Base-by-base conservation (phyloP, 768 basidiomycete species). In the Tulasnella sp. region DNA sequence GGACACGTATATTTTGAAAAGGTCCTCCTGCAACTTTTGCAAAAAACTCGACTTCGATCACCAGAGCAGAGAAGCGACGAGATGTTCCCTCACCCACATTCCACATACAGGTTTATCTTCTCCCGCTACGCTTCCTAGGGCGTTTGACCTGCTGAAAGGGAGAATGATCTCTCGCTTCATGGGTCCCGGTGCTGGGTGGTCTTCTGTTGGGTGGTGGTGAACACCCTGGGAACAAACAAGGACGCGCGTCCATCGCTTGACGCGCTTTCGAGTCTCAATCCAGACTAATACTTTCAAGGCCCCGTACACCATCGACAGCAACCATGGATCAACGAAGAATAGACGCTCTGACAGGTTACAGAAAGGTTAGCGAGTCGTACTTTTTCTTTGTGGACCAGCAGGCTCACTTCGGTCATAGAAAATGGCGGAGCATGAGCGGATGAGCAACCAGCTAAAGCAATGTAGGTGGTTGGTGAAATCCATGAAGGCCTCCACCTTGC, bases 401-500 rank as follows among this genome's bases (percentile, higher is more conserved):
- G 31, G 80, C 73, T 76, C 27, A 19, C n/a, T 73, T 78, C 83
- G 77, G 62, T 76, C n/a, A 36, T 83, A 99, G 97, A 99, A 98
- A 95, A 92, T 98, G 90, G 92, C 91, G 82, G 90, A 91, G 80
- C 98, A 99, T 85, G 95, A 97, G 87, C 87, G 88, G 74, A 93
- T 91, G 82, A 94, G 94, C 83, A 92, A 95, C 83, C 93, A 88
- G 84, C 88, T 99, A 82, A 98, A 98, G 91, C 95, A 92, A 82
- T 87, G 97, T 98, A 82, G 83, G 94, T 88, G 10, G 39, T 0
- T 21, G 21, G 40, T 24, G 31, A 46, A 8, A 42, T 39, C 52
- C 27, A 19, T 46, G 40, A 42, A 75, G 31, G 42, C 36, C 52
- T 40, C 44, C 21, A 39, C 31, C 9, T 1, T 21, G 24, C 5